These are phyloP conservation scores for Cutaneotrichosporon sp. DNA, from an alignment of 1,284 basidiomycete species.

Conservation along the genomic window DNA sequence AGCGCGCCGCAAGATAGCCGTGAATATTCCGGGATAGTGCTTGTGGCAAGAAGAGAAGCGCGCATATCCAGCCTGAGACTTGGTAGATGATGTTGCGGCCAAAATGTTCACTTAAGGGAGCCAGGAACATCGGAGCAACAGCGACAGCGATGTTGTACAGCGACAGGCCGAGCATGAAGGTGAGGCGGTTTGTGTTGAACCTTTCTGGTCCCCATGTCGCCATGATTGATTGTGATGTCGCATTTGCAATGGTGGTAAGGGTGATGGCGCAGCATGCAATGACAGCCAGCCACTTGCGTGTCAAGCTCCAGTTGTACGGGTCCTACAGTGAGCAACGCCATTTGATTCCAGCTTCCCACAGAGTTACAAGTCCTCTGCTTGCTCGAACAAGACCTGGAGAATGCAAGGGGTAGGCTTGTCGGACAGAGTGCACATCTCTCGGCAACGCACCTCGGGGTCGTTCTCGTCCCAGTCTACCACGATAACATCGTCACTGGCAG, in stretches of 20 bases:
- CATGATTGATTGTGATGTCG: conserved; percentile 26
- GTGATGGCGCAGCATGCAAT: conserved; percentile 23
- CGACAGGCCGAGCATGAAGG: conserved; percentile 25
- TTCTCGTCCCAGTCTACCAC: conserved; percentile 32
- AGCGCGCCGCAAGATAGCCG: conserved; percentile 40
- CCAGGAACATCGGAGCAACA: conserved; percentile 38
- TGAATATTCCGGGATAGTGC: conserved; percentile 32
- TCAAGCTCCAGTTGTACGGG: conserved; percentile 33
- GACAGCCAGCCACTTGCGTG: conserved; percentile 28
- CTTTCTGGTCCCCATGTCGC: conserved; percentile 26
- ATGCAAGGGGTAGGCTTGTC: neutral
- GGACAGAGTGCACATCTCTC: neutral
- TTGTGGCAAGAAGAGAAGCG: conserved; percentile 44
- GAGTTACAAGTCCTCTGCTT: too few species aligned
- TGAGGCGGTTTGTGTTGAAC: conserved; percentile 24
- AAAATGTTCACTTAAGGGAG: conserved; percentile 40
- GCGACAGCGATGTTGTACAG: conserved; percentile 32
- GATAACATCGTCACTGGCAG: neutral
- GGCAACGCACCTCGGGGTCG: conserved; percentile 35
- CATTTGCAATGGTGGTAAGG: conserved; percentile 22
- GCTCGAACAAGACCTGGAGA: too few species aligned
- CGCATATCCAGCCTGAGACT: conserved; percentile 26
- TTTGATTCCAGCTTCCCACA: too few species aligned
- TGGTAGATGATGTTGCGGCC: conserved; percentile 41
- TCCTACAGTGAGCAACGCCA: conserved; percentile 22